Evolutionary conservation across 2,329 filamentous ascomycete genomes (phyloP).

Genomic region (Aspergillus sp.): DNA sequence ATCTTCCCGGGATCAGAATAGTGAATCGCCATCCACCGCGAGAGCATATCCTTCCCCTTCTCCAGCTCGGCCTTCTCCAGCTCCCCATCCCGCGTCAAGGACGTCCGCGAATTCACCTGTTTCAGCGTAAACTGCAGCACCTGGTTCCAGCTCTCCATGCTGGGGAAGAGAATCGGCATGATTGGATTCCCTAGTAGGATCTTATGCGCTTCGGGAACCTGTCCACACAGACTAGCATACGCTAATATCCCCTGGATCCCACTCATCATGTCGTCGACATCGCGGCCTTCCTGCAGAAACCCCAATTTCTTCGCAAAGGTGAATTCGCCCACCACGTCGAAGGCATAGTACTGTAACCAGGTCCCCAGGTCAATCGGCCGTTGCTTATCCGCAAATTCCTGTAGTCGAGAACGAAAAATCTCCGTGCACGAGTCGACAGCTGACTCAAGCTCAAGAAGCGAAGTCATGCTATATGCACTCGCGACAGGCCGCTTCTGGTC

Average conservation of each 20-base stretch:
- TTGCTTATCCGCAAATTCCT: slow-evolving; percentile 15
- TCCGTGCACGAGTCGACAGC: slow-evolving; percentile 12
- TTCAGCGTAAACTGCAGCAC: slow-evolving; percentile 6
- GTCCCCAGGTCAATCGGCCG: slow-evolving; percentile 10
- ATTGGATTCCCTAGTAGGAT: slow-evolving; percentile 32
- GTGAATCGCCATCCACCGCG: slow-evolving; percentile 4
- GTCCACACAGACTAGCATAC: slow-evolving; percentile 50
- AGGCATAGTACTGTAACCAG: slow-evolving; percentile 79
- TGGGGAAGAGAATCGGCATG: not conserved
- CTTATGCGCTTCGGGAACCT: slow-evolving; percentile 69
- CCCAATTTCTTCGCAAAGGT: slow-evolving; percentile 75
- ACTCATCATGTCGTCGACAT: slow-evolving; percentile 70
- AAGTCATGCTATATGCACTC: slow-evolving; percentile 17
- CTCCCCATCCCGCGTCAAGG: not conserved
- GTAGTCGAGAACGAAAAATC: not conserved
- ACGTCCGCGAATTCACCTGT: slow-evolving; percentile 1
- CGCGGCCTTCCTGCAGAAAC: slow-evolving; percentile 71
- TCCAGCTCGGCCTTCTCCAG: not conserved
- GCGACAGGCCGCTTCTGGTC: slow-evolving; percentile 15
- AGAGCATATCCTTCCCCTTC: slow-evolving; percentile 4
- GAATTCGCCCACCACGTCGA: slow-evolving; percentile 76
- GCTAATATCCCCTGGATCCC: slow-evolving; percentile 50
- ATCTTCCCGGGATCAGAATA: not conserved
- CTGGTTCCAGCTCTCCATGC: slow-evolving; percentile 7
- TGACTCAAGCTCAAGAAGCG: slow-evolving; percentile 8